Evolutionary conservation across 2,329 filamentous ascomycete species (phyloP), one percentile per base, ranked within the genome.

Genomic region (Cordyceps militaris): DNA sequence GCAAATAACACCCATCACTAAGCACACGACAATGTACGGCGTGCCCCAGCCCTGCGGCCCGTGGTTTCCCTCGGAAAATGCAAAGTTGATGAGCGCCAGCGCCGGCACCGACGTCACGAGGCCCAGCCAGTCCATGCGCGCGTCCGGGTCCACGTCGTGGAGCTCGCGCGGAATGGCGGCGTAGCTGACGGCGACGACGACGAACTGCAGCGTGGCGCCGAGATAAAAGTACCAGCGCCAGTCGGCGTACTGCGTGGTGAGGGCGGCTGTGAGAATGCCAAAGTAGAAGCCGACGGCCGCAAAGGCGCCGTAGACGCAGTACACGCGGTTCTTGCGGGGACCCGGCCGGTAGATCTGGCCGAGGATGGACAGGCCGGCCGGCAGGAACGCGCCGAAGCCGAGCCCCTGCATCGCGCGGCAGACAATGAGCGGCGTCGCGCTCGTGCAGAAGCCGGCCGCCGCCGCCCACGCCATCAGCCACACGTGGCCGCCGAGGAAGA

Each of bases 211-310:
- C 42, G 73, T 70, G 38, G 67, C 64, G 1, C 85, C 86, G 51
- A 89, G 77, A 74, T 79, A 89, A 66, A 89, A 89, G 66, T 87
- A 89, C 84, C 83, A 88, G 4, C 80, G 68, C 85, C 86, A 89
- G 1, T 64, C 74, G 1, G 83, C 69, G 60, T 76, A 86, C 64
- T 89, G 81, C 0, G 79, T 81, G 1, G 79, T 73, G 0, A 87
- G 54, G 0, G 86, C 87, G 1, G 83, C 85, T 44, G 87, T 77
- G 63, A 89, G 82, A 58, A 89, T 87, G 1, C 87, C 87, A 13
- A 79, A 58, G 40, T 81, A 85, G 69, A 85, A 85, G 1, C 83
- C 83, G 7, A 83, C 64, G 0, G 79, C 76, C 0, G 81, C 81
- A 63, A 77, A 80, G 0, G 80, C 79, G 16, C 82, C 81, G 65